Base-by-base conservation (phyloP, 768 basidiomycete genomes). In the Russula abietina region DNA sequence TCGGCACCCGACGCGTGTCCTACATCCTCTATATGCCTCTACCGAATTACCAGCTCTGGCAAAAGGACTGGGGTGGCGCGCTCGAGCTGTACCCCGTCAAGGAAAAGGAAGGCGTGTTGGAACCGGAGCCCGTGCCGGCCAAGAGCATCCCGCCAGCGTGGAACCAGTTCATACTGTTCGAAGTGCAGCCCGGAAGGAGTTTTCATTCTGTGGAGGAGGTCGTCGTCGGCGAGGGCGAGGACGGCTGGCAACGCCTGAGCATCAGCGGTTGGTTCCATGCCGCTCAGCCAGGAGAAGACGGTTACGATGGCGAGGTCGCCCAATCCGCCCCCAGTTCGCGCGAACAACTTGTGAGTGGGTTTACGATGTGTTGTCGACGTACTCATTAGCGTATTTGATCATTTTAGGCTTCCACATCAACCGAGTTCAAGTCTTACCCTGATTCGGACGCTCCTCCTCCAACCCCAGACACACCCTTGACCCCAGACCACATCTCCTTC, bases 141-240 rank as follows among this genome's bases (percentile, higher is more conserved):
- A 91, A 86, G 71, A 76, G 75, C 66, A 83, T 92, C 49, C 84
- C 87, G 2, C 91, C 91, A 8, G 85, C 83, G 69, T 92, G 91
- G 91, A 93, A 93, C 70, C 91, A 93, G 72, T 91, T 92, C 66
- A 80, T 92, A 36, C 87, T 91, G 71, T 92, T 91, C 69, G 84
- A 88, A 69, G 94, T 97, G n/a, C 93, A 96, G 74, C 96, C 96
- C 0, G 95, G 96, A 0, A 79, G 81, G 72, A 97, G 94, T 70
- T 98, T 98, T 76, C 96, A 98, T 73, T 91, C 93, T 0, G 96
- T 98, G 5, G 91, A 98, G 70, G 96, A 98, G 72, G 96, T 98
- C 36, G 84, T 96, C n/a, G 87, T 91, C 0, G 88, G 85, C 0
- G 84, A 85, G 52, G 80, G 78, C 52, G 83, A 85, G 65, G 88